Evolutionary conservation across 2,329 filamentous ascomycete genomes (phyloP).

Genomic region (Chrysoporthe deuterocubensis): DNA sequence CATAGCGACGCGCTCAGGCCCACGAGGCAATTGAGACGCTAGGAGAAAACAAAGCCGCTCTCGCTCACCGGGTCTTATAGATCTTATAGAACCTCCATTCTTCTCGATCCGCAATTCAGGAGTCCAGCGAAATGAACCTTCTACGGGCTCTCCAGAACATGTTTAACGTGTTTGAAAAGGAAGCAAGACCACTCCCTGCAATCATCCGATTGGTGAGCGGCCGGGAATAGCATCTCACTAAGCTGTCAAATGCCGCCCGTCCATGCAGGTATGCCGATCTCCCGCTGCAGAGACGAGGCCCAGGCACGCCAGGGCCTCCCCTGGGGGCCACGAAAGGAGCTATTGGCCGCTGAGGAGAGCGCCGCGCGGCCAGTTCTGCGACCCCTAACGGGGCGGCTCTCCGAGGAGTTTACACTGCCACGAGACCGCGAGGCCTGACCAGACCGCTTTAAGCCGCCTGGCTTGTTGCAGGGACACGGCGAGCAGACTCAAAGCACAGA

Average conservation of each 20-base stretch:
- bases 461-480: not conserved
- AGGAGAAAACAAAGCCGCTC: not conserved
- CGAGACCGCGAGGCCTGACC: not conserved
- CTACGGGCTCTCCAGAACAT: not conserved
- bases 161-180: not conserved
- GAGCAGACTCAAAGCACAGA: not conserved
- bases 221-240: not conserved
- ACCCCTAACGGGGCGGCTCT: not conserved
- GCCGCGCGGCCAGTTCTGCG: conserved; percentile 4
- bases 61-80: too few species aligned
- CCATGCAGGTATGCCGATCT: conserved; percentile 3
- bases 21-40: not conserved
- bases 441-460: not conserved
- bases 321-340: conserved; percentile 6
- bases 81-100: not conserved
- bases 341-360: not conserved
- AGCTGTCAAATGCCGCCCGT: not conserved
- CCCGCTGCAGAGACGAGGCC: not conserved
- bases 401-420: not conserved
- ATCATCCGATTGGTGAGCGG: not conserved
- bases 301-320: not conserved
- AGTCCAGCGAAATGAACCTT: not conserved
- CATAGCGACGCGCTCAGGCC: not conserved
- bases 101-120: conserved; percentile 1
- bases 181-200: not conserved